Conservation (phyloP, 306 rosid species). For the Dryas octopetala region DNA sequence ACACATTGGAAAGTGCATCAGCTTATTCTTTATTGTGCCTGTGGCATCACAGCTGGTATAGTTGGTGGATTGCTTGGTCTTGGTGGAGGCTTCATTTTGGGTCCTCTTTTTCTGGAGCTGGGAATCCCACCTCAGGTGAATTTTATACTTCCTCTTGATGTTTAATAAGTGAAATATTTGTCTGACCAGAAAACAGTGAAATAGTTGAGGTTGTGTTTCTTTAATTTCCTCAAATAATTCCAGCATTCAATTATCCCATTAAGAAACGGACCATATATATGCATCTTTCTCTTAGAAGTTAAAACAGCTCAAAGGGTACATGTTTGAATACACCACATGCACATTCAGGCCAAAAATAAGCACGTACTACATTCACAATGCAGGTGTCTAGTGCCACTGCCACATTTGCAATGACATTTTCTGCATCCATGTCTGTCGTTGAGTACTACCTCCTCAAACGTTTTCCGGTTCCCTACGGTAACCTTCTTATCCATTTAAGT, state of each 20-base stretch:
- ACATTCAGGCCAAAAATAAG: too few species aligned
- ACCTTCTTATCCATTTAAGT: too few species aligned
- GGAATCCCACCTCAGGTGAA: constrained; percentile 84
- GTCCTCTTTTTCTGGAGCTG: constrained; percentile 78
- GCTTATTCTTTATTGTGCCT: constrained; percentile 45
- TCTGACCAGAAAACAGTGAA: too few species aligned
- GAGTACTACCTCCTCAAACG: constrained; percentile 67
- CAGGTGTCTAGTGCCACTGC: constrained; percentile 89
- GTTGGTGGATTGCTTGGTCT: constrained; percentile 82
- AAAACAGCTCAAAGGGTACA: too few species aligned
- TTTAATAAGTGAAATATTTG: neutral
- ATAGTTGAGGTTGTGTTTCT: neutral
- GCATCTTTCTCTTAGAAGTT: too few species aligned
- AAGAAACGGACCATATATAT: too few species aligned
- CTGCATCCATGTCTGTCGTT: constrained; percentile 77
- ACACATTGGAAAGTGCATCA: constrained; percentile 39
- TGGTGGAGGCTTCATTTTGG: constrained; percentile 80
- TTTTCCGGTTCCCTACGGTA: constrained; percentile 78
- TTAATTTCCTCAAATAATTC: neutral
- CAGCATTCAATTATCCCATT: too few species aligned
- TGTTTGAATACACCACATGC: too few species aligned
- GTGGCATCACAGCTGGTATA: constrained; percentile 58
- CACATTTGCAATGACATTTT: constrained; percentile 77
- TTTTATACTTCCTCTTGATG: neutral
- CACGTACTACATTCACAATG: neutral